phyloP scores from a whole-genome alignment of 306 rosid species.

The Corylus americana region DNA sequence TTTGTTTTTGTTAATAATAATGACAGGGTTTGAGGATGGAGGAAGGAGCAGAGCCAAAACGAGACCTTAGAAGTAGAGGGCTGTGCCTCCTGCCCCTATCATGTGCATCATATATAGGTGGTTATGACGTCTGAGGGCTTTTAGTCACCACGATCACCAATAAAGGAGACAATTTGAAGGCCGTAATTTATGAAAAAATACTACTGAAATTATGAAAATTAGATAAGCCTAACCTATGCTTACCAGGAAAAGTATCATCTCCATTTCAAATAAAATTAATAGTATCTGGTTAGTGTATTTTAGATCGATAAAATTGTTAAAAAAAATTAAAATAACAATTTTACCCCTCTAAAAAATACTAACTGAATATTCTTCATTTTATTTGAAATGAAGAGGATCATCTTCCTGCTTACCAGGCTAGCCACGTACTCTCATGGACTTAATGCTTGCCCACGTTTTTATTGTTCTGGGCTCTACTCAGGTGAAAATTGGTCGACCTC shows the following conservation, averaged over 20 bases:
- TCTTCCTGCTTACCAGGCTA: neutral
- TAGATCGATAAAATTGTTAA: no score
- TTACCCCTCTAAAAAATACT: no score
- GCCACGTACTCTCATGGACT: neutral
- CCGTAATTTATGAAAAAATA: neutral
- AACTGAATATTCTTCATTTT: no score
- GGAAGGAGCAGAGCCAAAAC: constrained; percentile 29
- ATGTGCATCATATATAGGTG: constrained; percentile 47
- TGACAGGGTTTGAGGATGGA: constrained; percentile 35
- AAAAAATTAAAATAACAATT: no score
- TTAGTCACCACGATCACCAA: neutral
- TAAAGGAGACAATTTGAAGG: constrained; percentile 9
- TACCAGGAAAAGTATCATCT: no score
- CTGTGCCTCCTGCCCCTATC: constrained; percentile 62
- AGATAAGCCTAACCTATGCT: neutral
- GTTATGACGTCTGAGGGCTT: constrained; percentile 26
- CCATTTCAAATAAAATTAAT: no score
- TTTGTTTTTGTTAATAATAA: constrained; percentile 9
- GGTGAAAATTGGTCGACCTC: neutral
- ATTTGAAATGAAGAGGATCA: no score
- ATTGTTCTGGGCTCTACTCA: neutral
- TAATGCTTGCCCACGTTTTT: neutral
- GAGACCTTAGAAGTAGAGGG: constrained; percentile 59
- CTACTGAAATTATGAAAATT: neutral
- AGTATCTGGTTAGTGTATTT: no score